These are phyloP conservation scores for Cajanus cajan DNA, from an alignment of 306 rosid species.

Conservation along the genomic window DNA sequence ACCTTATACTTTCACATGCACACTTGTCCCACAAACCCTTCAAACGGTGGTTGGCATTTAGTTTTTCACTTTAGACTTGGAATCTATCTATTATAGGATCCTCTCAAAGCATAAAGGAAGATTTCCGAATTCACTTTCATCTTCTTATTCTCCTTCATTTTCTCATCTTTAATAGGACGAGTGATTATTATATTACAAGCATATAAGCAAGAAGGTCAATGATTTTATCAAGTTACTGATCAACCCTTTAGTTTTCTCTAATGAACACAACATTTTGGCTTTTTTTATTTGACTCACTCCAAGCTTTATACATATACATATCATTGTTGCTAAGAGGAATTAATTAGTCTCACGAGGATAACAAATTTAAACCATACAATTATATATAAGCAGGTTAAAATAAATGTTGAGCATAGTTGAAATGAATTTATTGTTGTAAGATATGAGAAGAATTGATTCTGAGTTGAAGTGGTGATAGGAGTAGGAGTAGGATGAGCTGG, in stretches of 20 bases:
- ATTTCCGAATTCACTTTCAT: slow-evolving; percentile 1
- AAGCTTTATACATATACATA: slow-evolving; percentile 7
- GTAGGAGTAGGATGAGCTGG: slow-evolving; percentile 47
- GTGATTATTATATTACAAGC: slow-evolving; percentile 14
- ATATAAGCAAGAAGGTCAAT: slow-evolving; percentile 24
- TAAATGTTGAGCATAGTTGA: neutral
- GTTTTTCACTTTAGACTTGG: slow-evolving; percentile 24
- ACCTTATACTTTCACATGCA: slow-evolving; percentile 38
- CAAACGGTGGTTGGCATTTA: slow-evolving; percentile 40
- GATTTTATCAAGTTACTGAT: neutral
- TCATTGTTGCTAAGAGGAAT: neutral
- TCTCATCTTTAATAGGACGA: neutral
- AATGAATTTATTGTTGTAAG: neutral
- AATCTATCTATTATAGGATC: slow-evolving; percentile 13
- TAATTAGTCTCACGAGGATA: neutral
- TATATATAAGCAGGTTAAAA: neutral
- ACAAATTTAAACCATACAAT: neutral
- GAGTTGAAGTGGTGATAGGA: neutral
- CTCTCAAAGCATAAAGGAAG: neutral
- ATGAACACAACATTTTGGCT: slow-evolving; percentile 36
- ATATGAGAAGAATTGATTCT: neutral
- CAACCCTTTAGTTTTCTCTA: neutral
- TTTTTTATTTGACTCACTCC: neutral
- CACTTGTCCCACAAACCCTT: slow-evolving; percentile 31
- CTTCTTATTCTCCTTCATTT: neutral